Conservation (phyloP, 2,329 filamentous ascomycete genomes). For the Salinomyces thailandicus region DNA sequence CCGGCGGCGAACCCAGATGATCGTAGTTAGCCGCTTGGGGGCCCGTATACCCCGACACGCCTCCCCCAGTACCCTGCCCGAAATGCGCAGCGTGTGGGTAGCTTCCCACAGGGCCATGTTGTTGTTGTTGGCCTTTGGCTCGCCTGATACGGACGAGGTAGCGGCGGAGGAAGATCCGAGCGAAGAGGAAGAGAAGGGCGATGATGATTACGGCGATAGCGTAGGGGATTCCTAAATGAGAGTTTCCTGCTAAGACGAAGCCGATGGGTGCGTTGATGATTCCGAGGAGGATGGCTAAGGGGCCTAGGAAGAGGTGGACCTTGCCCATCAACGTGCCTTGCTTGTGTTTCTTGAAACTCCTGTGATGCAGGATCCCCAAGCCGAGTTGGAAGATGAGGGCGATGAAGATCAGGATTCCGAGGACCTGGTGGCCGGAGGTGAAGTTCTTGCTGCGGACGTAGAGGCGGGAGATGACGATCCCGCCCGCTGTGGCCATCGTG, state of each 20-base stretch:
- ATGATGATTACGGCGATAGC: conserved; percentile 39
- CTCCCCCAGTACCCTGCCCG: neutral
- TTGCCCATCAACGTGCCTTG: conserved; percentile 41
- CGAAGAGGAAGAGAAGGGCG: conserved; percentile 25
- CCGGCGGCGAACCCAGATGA: conserved; percentile 6
- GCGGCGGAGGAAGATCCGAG: conserved; percentile 24
- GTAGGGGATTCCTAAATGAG: conserved; percentile 37
- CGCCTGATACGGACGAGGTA: conserved; percentile 5
- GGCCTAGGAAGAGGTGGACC: conserved; percentile 49
- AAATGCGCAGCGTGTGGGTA: neutral
- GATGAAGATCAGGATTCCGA: conserved; percentile 46
- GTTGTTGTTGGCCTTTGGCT: neutral
- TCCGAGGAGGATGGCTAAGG: conserved; percentile 43
- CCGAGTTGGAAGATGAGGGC: conserved; percentile 44
- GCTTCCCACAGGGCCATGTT: too few species aligned
- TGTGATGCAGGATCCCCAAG: conserved; percentile 48
- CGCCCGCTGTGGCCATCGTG: conserved; percentile 29
- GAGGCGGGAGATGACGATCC: conserved; percentile 29
- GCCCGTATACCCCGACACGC: neutral
- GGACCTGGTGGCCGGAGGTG: conserved; percentile 41
- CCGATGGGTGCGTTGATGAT: conserved; percentile 48
- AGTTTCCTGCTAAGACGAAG: conserved; percentile 45
- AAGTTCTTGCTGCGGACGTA: conserved; percentile 18
- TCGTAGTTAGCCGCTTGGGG: neutral
- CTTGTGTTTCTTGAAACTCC: conserved; percentile 33